Percentiles rank a stretch among this genome's conserved stretches.
These are phyloP conservation scores for Monosporozyma aquatica DNA, from an alignment of 805 yeast genomes.

Conservation along the genomic window DNA sequence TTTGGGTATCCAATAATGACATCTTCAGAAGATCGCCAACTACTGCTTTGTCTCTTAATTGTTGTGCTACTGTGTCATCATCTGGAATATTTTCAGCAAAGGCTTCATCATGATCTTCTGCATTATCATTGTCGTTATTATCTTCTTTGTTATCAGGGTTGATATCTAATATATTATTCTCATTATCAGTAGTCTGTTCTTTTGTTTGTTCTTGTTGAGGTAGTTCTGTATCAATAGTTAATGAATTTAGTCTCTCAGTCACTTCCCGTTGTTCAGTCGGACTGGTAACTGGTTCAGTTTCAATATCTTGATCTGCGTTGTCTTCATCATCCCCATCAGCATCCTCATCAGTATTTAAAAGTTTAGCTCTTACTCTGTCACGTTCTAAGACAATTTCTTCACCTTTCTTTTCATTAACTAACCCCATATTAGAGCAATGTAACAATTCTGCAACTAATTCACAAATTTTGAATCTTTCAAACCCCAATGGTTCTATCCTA, in stretches of 20 bases:
- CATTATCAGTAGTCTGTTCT: too few relatives aligned
- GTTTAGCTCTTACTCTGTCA: conserved; percentile 47
- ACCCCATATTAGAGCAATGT: conserved; percentile 93
- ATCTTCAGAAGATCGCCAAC: conserved; percentile 70
- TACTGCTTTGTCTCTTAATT: conserved; percentile 46
- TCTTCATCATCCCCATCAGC: conserved; percentile 8
- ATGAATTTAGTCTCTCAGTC: not conserved
- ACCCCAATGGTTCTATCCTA: conserved; percentile 73
- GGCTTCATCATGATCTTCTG: conserved; percentile 24
- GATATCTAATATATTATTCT: too few relatives aligned
- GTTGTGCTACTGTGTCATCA: conserved; percentile 18
- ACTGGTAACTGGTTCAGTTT: too few relatives aligned
- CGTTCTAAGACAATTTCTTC: conserved; percentile 60
- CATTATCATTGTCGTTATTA: conserved; percentile 4
- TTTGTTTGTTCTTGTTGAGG: not conserved
- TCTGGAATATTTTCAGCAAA: conserved; percentile 2
- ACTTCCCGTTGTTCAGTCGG: not conserved
- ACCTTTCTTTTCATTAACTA: conserved; percentile 71
- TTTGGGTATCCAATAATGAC: conserved; percentile 53
- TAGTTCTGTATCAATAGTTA: not conserved
- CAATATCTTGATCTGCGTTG: too few relatives aligned
- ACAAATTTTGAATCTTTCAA: conserved; percentile 85
- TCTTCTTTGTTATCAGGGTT: not conserved
- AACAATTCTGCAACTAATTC: conserved; percentile 89
- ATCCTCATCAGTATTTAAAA: conserved; percentile 7